Base-by-base conservation (phyloP, 2,329 filamentous ascomycete genomes). In the Ophiostoma ulmi region DNA sequence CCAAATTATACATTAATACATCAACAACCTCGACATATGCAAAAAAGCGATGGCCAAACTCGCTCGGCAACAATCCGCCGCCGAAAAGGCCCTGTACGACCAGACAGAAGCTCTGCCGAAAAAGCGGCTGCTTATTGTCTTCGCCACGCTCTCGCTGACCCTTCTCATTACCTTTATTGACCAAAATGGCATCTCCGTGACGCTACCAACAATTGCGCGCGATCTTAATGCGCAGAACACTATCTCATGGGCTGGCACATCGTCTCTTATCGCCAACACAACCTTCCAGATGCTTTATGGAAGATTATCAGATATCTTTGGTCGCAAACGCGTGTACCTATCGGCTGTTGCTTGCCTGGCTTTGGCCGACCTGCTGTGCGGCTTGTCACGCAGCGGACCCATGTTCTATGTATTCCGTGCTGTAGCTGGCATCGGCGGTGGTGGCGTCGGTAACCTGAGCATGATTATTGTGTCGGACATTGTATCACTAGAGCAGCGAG, bases 221-320 rank as follows among this genome's bases (percentile, higher is more conserved):
- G 82, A 86, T 71, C 78, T 85, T 20, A 74, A 80, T 69, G 81
- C 81, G 0, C 78, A 79, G 72, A 80, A 80, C 26, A 85, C 84
- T 2, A 88, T 89, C 69, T 81, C 83, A 0, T 87, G 85, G 85
- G 83, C 83, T 0, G 85, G 84, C 22, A 86, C 84, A 0, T 82
- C 83, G 10, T 81, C 82, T 3, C 77, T 87, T 64, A 83, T 87
- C 65, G 84, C 84, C 39, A 86, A 85, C 72, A 89, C 88, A 0
- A 84, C 86, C 44, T 90, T 90, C 73, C 87, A 88, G 73, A 86
- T 89, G 72, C 81, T 90, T 0, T 90, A 90, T 75, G 87, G 88
- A 26, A 82, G 87, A 2, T 75, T 89, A 3, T 88, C 86, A 0
- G 87, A 89, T 76, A 84, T 89, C 0, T 83, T 88, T 68, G 86